Evolutionary conservation across 495 filamentous ascomycete genomes (phyloP).

Genomic region (Staphylotrichum longicolle): DNA sequence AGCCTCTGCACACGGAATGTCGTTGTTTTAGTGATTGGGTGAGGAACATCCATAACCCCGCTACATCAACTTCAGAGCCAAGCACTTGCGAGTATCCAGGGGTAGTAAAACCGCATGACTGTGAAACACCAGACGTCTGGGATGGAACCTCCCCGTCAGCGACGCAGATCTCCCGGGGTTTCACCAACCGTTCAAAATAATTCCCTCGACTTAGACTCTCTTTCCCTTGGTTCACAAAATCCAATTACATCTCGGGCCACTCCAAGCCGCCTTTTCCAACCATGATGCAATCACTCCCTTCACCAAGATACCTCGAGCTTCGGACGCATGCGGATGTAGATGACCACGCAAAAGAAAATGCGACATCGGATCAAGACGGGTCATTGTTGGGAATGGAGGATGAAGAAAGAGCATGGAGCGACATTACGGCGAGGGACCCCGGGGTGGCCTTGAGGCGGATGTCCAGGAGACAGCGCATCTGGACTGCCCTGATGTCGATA

Average conservation of each 20-base stretch:
- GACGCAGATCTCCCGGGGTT: too few relatives aligned
- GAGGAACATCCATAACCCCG: too few relatives aligned
- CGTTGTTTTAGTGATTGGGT: too few relatives aligned
- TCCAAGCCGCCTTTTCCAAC: neutral
- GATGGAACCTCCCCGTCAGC: neutral
- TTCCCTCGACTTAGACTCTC: too few relatives aligned
- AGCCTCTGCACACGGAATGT: too few relatives aligned
- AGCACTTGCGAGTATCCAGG: neutral
- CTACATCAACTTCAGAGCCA: too few relatives aligned
- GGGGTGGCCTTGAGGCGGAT: neutral
- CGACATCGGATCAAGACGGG: neutral
- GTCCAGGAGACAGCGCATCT: neutral
- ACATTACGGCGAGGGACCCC: slow-evolving; percentile 9
- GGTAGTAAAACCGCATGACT: neutral
- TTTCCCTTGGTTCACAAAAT: too few relatives aligned
- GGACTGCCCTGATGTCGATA: slow-evolving; percentile 6
- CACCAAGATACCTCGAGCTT: neutral
- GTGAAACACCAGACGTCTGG: slow-evolving; percentile 9
- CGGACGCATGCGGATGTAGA: neutral
- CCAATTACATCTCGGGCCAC: too few relatives aligned
- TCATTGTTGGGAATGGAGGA: neutral
- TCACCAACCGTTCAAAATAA: too few relatives aligned
- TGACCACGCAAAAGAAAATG: neutral
- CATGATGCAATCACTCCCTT: slow-evolving; percentile 8
- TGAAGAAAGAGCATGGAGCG: slow-evolving; percentile 20